phyloP scores from a whole-genome alignment of 805 yeast genomes.

The Yamadazyma nakazawae region DNA sequence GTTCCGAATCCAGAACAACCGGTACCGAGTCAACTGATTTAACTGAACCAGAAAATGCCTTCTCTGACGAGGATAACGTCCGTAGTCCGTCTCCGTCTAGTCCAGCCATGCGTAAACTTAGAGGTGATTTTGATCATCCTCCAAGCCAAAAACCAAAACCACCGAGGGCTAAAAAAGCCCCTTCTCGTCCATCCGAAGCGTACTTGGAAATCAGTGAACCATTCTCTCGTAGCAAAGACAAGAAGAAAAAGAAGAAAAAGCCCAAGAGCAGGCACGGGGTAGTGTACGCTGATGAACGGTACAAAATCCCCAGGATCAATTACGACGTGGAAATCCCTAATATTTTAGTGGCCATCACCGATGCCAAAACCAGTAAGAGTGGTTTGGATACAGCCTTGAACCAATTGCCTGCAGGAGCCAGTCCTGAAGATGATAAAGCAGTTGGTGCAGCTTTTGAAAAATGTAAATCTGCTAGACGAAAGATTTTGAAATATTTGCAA shows the following conservation, averaged over 20 bases:
- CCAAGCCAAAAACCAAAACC: not conserved
- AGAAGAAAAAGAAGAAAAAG: conserved; percentile 15
- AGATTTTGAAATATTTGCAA: conserved; percentile 78
- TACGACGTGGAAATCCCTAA: conserved; percentile 69
- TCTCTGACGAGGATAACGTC: conserved; percentile 7
- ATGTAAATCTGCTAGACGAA: conserved; percentile 73
- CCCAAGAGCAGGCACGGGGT: conserved; percentile 15
- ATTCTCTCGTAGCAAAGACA: conserved; percentile 14
- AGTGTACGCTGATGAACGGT: conserved; percentile 46
- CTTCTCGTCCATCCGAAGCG: conserved; percentile 30
- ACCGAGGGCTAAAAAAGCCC: conserved; percentile 6
- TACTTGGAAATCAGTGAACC: conserved; percentile 10
- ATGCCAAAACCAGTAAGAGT: conserved; percentile 71
- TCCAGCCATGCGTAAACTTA: conserved; percentile 13
- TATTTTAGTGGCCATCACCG: conserved; percentile 65
- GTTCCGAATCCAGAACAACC: too few relatives aligned
- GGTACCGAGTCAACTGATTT: not conserved
- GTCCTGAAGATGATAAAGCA: conserved; percentile 61
- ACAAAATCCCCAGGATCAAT: conserved; percentile 64
- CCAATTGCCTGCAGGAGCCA: conserved; percentile 42
- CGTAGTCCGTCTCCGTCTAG: conserved; percentile 14
- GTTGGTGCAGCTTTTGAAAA: conserved; percentile 67
- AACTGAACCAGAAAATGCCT: conserved; percentile 7
- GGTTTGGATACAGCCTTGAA: conserved; percentile 53
- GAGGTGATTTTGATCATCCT: not conserved